phyloP scores from a whole-genome alignment of 2,329 filamentous ascomycete species.

The Penicillium olsonii region DNA sequence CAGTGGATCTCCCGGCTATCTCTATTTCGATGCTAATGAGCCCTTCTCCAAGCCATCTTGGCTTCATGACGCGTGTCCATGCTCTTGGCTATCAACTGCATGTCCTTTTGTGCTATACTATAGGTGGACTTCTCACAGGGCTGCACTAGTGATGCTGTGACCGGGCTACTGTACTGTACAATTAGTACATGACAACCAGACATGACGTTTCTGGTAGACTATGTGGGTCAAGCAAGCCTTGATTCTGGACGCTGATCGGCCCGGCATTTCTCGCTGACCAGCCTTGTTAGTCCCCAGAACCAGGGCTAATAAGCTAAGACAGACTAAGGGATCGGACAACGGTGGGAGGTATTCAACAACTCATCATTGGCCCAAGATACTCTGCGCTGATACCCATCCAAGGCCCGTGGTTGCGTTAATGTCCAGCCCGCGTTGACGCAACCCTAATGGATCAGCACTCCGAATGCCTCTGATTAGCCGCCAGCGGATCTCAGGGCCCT shows the following conservation, averaged over 20 bases:
- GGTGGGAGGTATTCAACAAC: background rate
- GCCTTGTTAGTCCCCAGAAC: conserved; percentile 10
- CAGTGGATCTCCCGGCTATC: conserved; percentile 2
- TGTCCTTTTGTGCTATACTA: too few relatives aligned
- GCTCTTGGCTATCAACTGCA: background rate
- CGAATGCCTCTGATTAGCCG: conserved; percentile 16
- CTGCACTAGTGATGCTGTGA: too few relatives aligned
- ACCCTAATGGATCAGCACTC: conserved; percentile 15
- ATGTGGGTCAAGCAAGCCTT: conserved; percentile 23
- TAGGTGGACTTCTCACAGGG: too few relatives aligned
- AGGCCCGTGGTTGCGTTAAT: conserved; percentile 18
- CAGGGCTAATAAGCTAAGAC: conserved; percentile 7
- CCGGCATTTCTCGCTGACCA: conserved; percentile 17
- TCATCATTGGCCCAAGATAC: conserved; percentile 12
- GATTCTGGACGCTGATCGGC: conserved; percentile 21
- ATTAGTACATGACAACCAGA: too few relatives aligned
- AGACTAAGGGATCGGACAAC: background rate
- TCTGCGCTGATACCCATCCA: background rate
- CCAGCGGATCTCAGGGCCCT: conserved; percentile 1
- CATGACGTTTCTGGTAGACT: conserved; percentile 6
- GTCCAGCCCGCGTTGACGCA: conserved; percentile 21
- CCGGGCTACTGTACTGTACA: too few relatives aligned
- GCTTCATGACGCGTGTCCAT: background rate
- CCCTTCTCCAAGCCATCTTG: background rate
- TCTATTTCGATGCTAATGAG: conserved; percentile 1